Evolutionary conservation across 768 basidiomycete species (phyloP), one percentile per base, ranked within the genome.

Genomic region (Pleurotus ostreatus): DNA sequence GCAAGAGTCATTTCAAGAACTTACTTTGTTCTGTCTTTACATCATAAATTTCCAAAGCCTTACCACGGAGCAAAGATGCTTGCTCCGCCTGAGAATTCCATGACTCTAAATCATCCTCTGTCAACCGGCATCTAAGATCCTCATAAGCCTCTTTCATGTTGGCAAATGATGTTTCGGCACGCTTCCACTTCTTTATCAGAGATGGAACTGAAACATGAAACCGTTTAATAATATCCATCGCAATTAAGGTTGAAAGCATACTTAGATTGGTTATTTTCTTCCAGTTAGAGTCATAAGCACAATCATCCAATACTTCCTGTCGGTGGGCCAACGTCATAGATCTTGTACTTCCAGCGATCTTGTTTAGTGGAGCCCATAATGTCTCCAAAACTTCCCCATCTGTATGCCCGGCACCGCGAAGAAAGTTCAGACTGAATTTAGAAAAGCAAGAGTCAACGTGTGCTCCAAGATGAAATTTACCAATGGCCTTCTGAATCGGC

Each of bases 311-410:
- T 0, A 65, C 65, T 20, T 72, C 70, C 2, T 59, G 47, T 0
- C 65, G 23, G 43, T 68, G 55, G n/a, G 72, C 59, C 0, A 65
- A 65, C 0, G 63, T 64, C 71, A 73, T 76, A 22, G 72, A 68
- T 6, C 62, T 55, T 0, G 68, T 72, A 39, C 65, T 66, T 0
- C 59, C 53, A 1, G 68, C 64, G 0, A 61, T 57, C 0, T 55
- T 45, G 40, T 74, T 73, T 4, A 68, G 46, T 0, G 55, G 55
- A 0, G 68, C 49, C 76, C 75, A 77, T 0, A 59, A 52, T 0
- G 65, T 59, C 44, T 78, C 76, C 0, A 69, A 63, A 0, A 60
- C 71, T 47, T 78, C 73, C 0, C 74, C 70, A 60, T 73, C 71
- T 1, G 62, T 66, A 2, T 65, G 63, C 8, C 66, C 69, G 23